Evolutionary conservation across 768 basidiomycete species (phyloP).

Genomic region (Termitomyces sp.): DNA sequence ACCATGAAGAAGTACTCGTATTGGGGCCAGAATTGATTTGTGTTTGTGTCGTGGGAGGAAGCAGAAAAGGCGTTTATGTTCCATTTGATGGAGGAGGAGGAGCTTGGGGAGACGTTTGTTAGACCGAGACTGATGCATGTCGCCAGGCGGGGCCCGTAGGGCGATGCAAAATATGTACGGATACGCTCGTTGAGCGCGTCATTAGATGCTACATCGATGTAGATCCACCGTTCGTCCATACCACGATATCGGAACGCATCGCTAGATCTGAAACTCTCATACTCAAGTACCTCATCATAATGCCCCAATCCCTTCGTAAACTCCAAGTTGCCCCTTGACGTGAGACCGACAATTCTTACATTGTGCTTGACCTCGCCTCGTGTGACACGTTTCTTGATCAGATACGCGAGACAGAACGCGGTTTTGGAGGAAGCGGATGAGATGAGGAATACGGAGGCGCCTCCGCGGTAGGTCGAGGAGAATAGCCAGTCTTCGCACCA

Average conservation of each 20-base stretch:
- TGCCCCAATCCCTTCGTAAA: slow-evolving; percentile 54
- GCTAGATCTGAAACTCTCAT: slow-evolving; percentile 38
- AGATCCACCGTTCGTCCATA: slow-evolving; percentile 40
- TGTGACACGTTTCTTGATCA: slow-evolving; percentile 42
- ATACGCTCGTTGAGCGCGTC: slow-evolving; percentile 43
- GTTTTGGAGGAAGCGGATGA: slow-evolving; percentile 74
- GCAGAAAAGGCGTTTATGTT: slow-evolving; percentile 29
- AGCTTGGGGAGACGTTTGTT: slow-evolving; percentile 46
- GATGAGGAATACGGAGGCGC: slow-evolving; percentile 46
- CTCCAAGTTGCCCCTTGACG: slow-evolving; percentile 48
- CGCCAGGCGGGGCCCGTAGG: slow-evolving; percentile 30
- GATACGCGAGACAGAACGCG: slow-evolving; percentile 65
- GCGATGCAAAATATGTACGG: slow-evolving; percentile 36
- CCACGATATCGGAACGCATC: slow-evolving; percentile 22
- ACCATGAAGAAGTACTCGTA: slow-evolving; percentile 64
- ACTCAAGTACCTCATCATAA: slow-evolving; percentile 56
- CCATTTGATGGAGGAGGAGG: slow-evolving; percentile 31
- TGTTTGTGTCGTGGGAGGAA: background rate
- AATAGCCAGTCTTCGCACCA: slow-evolving; percentile 74
- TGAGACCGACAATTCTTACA: slow-evolving; percentile 52
- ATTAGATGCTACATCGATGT: slow-evolving; percentile 64
- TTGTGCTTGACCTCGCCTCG: slow-evolving; percentile 21
- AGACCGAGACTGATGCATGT: slow-evolving; percentile 49
- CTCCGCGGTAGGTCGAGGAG: slow-evolving; percentile 44
- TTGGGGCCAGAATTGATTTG: slow-evolving; percentile 27